Evolutionary conservation across 2,329 filamentous ascomycete species (phyloP).

Genomic region (Paramyrothecium roridum): DNA sequence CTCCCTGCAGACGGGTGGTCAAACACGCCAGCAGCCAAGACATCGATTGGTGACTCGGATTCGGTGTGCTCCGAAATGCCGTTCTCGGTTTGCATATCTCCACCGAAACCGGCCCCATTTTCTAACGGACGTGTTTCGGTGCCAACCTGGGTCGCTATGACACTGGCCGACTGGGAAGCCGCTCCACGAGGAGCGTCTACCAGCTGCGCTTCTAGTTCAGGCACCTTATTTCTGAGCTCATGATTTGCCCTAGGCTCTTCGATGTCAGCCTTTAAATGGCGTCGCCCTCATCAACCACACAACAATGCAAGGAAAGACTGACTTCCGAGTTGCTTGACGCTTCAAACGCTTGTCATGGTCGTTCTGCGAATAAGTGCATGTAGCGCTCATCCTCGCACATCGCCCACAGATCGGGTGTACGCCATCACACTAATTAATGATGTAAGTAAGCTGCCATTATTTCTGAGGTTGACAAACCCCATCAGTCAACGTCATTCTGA

Average conservation of each 20-base stretch:
- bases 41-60: constrained; percentile 19
- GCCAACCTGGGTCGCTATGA: neutral
- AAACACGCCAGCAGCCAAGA: constrained; percentile 21
- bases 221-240: constrained; percentile 12
- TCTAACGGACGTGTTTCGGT: neutral
- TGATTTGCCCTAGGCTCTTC: constrained; percentile 9
- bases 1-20: constrained; percentile 18
- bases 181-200: constrained; percentile 4
- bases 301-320: neutral
- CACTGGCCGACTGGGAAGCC: neutral
- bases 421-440: constrained; percentile 14
- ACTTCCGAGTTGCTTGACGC: constrained; percentile 16
- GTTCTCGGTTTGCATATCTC: neutral
- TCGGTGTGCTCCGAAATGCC: constrained; percentile 4
- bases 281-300: neutral
- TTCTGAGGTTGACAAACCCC: neutral
- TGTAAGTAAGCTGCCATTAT: neutral
- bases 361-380: constrained; percentile 15
- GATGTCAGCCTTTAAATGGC: neutral
- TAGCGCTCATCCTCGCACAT: constrained; percentile 8
- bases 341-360: constrained; percentile 19
- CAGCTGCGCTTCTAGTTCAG: constrained; percentile 16
- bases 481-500: no score
- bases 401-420: constrained; percentile 15
- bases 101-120: no score